Percentiles rank a stretch among this genome's conserved stretches.
These are phyloP conservation scores for Zygosaccharomyces pseudobailii DNA, from an alignment of 1,139 yeast genomes.

Conservation along the genomic window DNA sequence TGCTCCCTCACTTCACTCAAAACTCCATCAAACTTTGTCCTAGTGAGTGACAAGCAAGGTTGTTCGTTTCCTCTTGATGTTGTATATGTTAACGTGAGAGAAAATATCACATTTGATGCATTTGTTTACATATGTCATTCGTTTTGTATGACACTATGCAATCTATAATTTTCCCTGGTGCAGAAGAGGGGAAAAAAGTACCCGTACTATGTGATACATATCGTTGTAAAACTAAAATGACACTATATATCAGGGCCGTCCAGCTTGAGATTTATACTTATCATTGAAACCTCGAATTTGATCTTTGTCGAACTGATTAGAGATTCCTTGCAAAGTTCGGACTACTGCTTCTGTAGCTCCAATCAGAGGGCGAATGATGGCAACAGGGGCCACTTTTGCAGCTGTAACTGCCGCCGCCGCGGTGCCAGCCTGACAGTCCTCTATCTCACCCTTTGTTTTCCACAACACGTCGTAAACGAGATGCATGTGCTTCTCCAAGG, in stretches of 20 bases:
- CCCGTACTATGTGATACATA: background rate
- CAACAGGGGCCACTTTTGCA: conserved; percentile 75
- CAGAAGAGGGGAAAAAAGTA: background rate
- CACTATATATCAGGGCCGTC: background rate
- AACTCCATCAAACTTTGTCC: background rate
- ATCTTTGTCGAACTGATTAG: conserved; percentile 72
- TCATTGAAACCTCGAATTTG: conserved; percentile 48
- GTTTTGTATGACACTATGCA: background rate
- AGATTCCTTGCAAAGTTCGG: conserved; percentile 74
- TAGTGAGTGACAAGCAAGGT: background rate
- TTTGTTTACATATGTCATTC: conserved; percentile 2
- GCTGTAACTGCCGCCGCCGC: conserved; percentile 59
- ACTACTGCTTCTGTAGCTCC: conserved; percentile 92
- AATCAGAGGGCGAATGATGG: conserved; percentile 77
- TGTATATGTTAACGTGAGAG: background rate
- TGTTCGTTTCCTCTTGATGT: background rate
- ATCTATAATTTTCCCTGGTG: background rate
- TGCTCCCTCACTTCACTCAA: background rate
- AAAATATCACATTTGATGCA: conserved; percentile 2
- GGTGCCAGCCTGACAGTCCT: conserved; percentile 47
- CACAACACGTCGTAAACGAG: conserved; percentile 63
- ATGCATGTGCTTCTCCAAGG: conserved; percentile 63
- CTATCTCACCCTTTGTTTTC: conserved; percentile 55
- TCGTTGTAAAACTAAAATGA: background rate
- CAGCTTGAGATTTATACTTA: conserved; percentile 40